Conservation (phyloP, 306 rosid genomes). For the Vigna reflexopilosa region DNA sequence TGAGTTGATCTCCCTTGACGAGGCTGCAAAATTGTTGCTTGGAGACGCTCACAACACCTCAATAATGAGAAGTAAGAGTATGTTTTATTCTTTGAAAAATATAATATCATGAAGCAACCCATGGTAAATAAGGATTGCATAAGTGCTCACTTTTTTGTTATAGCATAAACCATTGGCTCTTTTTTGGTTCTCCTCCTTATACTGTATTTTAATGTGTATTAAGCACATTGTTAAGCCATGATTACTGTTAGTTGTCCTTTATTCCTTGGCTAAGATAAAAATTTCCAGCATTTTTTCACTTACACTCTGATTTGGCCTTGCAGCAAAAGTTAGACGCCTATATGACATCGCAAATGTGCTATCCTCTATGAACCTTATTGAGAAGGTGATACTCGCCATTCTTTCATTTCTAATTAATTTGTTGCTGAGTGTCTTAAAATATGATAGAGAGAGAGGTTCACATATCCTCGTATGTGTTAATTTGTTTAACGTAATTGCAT, state of each 20-base stretch:
- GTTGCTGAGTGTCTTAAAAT: not conserved
- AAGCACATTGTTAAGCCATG: conserved; percentile 6
- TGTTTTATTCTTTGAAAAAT: not conserved
- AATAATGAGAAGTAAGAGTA: conserved; percentile 75
- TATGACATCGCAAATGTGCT: conserved; percentile 95
- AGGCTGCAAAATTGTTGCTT: conserved; percentile 84
- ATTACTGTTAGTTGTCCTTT: conserved; percentile 3
- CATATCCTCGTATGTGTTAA: not conserved
- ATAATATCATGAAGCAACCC: not conserved
- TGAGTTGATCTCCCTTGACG: conserved; percentile 85
- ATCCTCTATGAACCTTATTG: conserved; percentile 86
- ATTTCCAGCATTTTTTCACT: conserved; percentile 12
- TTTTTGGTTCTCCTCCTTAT: not conserved
- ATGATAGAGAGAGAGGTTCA: not conserved
- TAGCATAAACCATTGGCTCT: not conserved
- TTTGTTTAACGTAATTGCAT: not conserved
- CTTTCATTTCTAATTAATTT: not conserved
- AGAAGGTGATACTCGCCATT: conserved; percentile 65
- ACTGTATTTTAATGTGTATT: too few species aligned
- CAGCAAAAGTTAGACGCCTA: conserved; percentile 96
- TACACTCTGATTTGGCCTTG: conserved; percentile 39
- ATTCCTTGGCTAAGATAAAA: conserved; percentile 10
- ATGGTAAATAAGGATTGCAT: not conserved
- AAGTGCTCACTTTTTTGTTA: too few species aligned
- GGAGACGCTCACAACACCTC: conserved; percentile 79